Percentiles rank a stretch among this genome's conserved stretches.
These are phyloP conservation scores for Erysimum pusillum DNA, from an alignment of 441 rosid species.

Conservation along the genomic window DNA sequence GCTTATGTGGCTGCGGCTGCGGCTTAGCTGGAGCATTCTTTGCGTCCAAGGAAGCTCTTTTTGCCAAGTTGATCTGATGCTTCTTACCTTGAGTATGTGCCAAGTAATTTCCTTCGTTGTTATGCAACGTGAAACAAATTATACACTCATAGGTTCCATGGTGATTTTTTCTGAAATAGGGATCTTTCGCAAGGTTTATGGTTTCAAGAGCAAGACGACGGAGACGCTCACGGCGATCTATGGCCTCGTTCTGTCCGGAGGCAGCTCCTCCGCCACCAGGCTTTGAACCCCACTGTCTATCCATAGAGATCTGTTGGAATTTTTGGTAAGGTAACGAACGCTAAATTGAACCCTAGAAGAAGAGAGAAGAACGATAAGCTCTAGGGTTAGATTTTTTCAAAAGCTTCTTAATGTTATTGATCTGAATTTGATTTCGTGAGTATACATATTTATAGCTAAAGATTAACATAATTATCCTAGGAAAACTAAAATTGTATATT, in stretches of 20 bases:
- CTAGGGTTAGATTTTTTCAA: too few relatives aligned
- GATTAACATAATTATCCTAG: too few relatives aligned
- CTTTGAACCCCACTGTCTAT: slow-evolving; percentile 96
- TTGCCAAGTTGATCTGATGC: slow-evolving; percentile 91
- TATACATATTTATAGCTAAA: too few relatives aligned
- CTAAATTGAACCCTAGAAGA: too few relatives aligned
- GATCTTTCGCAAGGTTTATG: slow-evolving; percentile 93
- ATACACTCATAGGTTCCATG: slow-evolving; percentile 96
- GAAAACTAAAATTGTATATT: too few relatives aligned
- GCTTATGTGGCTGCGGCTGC: slow-evolving; percentile 86
- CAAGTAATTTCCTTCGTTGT: slow-evolving; percentile 96
- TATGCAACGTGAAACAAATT: slow-evolving; percentile 89
- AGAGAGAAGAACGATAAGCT: too few relatives aligned
- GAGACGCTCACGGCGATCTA: slow-evolving; percentile 96
- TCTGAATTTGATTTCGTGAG: too few relatives aligned
- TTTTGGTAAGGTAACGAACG: too few relatives aligned
- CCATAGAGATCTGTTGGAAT: slow-evolving; percentile 51
- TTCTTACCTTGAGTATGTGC: slow-evolving; percentile 97
- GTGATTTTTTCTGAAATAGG: slow-evolving; percentile 94
- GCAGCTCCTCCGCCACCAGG: slow-evolving; percentile 98
- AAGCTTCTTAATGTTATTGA: too few relatives aligned
- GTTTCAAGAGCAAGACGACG: slow-evolving; percentile 96
- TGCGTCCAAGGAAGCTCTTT: slow-evolving; percentile 92
- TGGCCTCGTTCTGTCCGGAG: slow-evolving; percentile 89
- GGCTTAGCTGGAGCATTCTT: slow-evolving; percentile 79